Percentiles rank a stretch among this genome's conserved stretches.
Conservation (phyloP, 306 rosid species). For the Medicago ruthenica region DNA sequence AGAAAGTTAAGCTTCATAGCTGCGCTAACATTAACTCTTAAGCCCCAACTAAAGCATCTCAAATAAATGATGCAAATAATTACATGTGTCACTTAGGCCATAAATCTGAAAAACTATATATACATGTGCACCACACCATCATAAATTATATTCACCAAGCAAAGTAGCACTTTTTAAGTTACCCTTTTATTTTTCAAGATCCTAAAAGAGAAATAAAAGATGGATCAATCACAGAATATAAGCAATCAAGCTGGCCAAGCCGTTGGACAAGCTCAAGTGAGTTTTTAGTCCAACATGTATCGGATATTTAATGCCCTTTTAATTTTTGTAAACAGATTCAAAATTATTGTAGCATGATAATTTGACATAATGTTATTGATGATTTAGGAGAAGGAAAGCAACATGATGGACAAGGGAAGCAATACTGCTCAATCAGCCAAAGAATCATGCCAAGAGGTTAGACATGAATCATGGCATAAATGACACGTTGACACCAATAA, state of each 20-base stretch:
- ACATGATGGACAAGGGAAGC: slow-evolving; percentile 45
- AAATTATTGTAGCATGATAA: neutral
- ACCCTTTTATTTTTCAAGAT: slow-evolving; percentile 3
- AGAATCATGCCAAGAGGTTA: slow-evolving; percentile 53
- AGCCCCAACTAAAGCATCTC: slow-evolving; percentile 34
- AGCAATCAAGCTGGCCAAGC: slow-evolving; percentile 55
- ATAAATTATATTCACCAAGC: neutral
- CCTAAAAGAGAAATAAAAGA: slow-evolving; percentile 27
- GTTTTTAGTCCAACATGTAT: neutral
- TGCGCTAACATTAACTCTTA: too few relatives aligned
- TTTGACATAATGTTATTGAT: slow-evolving; percentile 7
- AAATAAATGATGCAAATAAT: slow-evolving; percentile 18
- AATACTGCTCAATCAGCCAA: slow-evolving; percentile 54
- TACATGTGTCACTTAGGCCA: slow-evolving; percentile 15
- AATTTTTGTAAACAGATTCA: neutral
- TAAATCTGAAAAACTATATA: slow-evolving; percentile 24
- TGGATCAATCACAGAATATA: slow-evolving; percentile 46
- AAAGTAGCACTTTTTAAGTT: neutral
- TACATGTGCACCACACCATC: neutral
- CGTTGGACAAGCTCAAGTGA: slow-evolving; percentile 54
- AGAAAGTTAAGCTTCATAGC: too few relatives aligned
- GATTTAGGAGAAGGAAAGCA: slow-evolving; percentile 54
- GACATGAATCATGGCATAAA: neutral
- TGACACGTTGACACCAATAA: neutral
- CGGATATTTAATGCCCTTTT: neutral